phyloP scores from a whole-genome alignment of 2,329 filamentous ascomycete genomes.

The Grosmannia penicillata region DNA sequence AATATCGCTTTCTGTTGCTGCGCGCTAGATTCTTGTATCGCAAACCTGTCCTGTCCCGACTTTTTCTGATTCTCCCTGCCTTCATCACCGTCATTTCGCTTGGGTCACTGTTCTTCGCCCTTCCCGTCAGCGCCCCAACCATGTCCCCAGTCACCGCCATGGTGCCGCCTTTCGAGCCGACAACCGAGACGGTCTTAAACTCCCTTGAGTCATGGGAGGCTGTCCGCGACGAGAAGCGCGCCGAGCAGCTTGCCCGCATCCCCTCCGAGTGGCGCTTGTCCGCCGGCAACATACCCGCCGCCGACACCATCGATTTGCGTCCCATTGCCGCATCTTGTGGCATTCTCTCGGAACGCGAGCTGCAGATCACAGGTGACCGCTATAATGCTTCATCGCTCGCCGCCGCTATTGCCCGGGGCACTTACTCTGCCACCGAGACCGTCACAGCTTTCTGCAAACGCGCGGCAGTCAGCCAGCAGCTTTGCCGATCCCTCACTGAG shows the following conservation, averaged over 20 bases:
- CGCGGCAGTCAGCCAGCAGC: constrained; percentile 7
- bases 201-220: constrained; percentile 4
- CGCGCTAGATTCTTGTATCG: too few species aligned
- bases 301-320: constrained; percentile 5
- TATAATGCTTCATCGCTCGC: constrained; percentile 6
- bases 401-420: constrained; percentile 2
- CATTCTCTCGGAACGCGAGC: constrained; percentile 6
- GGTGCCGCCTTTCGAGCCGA: background rate
- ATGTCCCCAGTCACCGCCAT: constrained; percentile 2
- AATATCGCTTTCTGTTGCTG: too few species aligned
- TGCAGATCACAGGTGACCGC: constrained; percentile 6
- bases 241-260: constrained; percentile 9
- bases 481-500: constrained; percentile 22
- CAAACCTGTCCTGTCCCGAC: too few species aligned
- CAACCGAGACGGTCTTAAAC: background rate
- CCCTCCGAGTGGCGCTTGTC: constrained; percentile 7
- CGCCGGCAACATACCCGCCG: constrained; percentile 2
- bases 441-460: constrained; percentile 9
- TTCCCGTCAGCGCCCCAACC: too few species aligned
- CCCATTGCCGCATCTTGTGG: constrained; percentile 4
- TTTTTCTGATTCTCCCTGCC: too few species aligned
- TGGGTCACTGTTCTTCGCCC: too few species aligned
- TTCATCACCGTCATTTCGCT: too few species aligned
- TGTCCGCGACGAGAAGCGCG: constrained; percentile 3
- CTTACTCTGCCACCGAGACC: constrained; percentile 5